Evolutionary conservation across 2,329 filamentous ascomycete species (phyloP), one percentile per base, ranked within the genome.

Genomic region (Trichoderma gracile): DNA sequence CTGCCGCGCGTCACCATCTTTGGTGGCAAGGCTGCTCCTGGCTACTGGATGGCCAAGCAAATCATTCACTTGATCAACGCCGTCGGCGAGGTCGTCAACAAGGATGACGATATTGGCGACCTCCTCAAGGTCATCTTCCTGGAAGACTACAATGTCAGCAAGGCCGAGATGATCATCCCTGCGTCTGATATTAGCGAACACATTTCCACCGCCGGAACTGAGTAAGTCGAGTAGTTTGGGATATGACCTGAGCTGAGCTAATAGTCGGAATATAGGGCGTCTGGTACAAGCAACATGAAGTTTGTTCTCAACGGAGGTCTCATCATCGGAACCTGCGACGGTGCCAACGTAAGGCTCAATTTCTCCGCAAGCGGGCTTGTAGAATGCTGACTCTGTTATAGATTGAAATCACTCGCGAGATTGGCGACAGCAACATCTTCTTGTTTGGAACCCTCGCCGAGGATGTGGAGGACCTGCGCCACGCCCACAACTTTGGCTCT

Each of bases 11-110:
- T 98, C 10, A 95, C 91, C 64, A 96, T 99, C 77, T 98, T 99
- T 75, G 95, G 95, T 74, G 95, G 95, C 72, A 99, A 99, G 80
- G 95, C 95, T 27, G 95, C 95, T 2, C 95, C 95, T 0, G 95
- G 95, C 17, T 99, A 99, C 82, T 99, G 95, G 95, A 99, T 98
- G 95, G 95, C 95, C 43, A 99, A 99, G 86, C 96, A 95, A 46
- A 93, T 97, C 70, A 99, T 99, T 71, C 94, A 98, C 75, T 85
- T 99, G 64, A 89, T 99, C 82, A 98, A 97, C 81, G 89, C 88
- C 67, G 95, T 98, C 27, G 93, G 92, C 4, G 80, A 87, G 17
- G 91, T 98, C 3, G 89, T 99, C 70, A 99, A 99, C 81, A 91
- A 91, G 46, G 95, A 99, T 73, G 82, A 87, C 49, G 95, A 98